These are phyloP conservation scores for Pichia kluyveri DNA, from an alignment of 805 yeast species.

Conservation along the genomic window DNA sequence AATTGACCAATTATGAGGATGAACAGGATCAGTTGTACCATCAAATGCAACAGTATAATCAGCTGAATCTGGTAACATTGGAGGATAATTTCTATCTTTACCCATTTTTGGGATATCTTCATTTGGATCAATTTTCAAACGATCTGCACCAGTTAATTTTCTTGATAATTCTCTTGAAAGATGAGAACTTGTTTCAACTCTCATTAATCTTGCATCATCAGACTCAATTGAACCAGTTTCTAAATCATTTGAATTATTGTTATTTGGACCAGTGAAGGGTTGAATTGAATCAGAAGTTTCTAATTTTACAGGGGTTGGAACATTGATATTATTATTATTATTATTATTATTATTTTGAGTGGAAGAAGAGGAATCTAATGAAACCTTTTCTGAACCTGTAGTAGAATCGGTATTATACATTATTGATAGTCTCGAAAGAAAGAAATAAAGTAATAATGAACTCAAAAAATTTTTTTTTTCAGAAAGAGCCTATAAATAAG, in stretches of 20 bases:
- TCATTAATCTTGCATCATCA: conserved; percentile 5
- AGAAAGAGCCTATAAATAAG: not conserved
- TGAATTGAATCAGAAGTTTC: not conserved
- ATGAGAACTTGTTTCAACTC: conserved; percentile 14
- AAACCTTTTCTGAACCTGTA: not conserved
- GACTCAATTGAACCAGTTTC: not conserved
- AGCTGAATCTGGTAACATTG: conserved; percentile 43
- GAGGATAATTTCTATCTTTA: conserved; percentile 53
- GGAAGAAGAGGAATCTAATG: not conserved
- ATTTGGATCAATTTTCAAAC: conserved; percentile 23
- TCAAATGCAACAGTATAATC: conserved; percentile 61
- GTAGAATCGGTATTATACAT: not conserved
- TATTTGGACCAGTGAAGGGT: not conserved
- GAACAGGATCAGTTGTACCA: conserved; percentile 70
- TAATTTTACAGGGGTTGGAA: not conserved
- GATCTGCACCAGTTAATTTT: conserved; percentile 32
- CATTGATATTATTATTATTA: not conserved
- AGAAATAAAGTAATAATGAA: not conserved
- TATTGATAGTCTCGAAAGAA: not conserved
- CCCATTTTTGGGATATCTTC: conserved; percentile 54
- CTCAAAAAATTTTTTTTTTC: not conserved
- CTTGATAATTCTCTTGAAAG: conserved; percentile 26
- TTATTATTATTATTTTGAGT: not conserved
- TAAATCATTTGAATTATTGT: not conserved
- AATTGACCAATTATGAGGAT: conserved; percentile 71